phyloP scores from a whole-genome alignment of 345 rosid species.

The Kernera saxatilis region DNA sequence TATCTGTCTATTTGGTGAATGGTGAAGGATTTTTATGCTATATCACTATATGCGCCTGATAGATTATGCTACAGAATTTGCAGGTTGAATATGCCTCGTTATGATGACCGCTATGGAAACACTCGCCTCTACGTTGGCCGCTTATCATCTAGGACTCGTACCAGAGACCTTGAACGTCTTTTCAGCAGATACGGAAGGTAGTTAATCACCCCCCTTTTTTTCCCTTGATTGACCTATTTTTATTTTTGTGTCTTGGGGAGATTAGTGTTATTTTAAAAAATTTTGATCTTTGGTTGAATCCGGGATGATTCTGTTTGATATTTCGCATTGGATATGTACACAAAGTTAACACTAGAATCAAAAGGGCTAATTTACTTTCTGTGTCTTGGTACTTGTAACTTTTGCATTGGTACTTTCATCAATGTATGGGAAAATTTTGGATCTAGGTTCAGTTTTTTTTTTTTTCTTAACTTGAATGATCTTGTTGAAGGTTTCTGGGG shows the following conservation, averaged over 20 bases:
- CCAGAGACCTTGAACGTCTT: constrained; percentile 52
- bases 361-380: background rate
- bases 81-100: constrained; percentile 52
- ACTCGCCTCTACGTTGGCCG: constrained; percentile 62
- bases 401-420: constrained; percentile 2
- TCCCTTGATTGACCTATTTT: background rate
- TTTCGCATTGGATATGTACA: background rate
- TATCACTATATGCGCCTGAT: background rate
- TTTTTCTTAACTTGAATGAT: constrained; percentile 74
- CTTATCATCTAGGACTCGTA: constrained; percentile 48
- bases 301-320: background rate
- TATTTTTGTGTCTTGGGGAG: background rate
- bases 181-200: constrained; percentile 69
- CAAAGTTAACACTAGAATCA: background rate
- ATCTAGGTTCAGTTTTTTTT: constrained; percentile 36
- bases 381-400: background rate
- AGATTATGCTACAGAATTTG: background rate
- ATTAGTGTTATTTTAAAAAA: background rate
- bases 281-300: background rate
- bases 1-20: background rate
- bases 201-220: background rate
- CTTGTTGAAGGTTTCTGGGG: constrained; percentile 98
- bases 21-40: background rate
- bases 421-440: constrained; percentile 9
- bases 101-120: constrained; percentile 43